Percentiles rank a stretch among this genome's conserved stretches.
Conservation (phyloP, 805 yeast genomes). For the Metschnikowia picachoensis region DNA sequence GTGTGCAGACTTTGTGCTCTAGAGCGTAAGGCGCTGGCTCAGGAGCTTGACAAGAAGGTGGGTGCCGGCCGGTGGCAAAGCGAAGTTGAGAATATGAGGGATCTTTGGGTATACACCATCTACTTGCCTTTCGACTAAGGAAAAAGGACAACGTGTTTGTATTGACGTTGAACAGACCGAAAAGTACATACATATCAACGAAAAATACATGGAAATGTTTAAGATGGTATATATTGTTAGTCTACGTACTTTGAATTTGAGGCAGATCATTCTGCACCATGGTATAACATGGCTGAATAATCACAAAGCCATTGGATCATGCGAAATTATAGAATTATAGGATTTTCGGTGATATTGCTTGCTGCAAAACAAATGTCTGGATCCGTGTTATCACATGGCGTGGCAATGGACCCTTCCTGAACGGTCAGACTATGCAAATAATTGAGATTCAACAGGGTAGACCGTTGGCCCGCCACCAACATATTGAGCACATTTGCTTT, state of each 20-base stretch:
- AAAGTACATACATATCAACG: too few species aligned
- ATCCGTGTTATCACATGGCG: constrained; percentile 22
- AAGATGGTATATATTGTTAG: too few species aligned
- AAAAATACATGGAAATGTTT: too few species aligned
- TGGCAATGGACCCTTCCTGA: constrained; percentile 26
- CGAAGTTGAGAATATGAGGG: constrained; percentile 23
- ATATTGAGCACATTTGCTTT: constrained; percentile 37
- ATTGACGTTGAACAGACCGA: too few species aligned
- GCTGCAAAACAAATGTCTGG: constrained; percentile 21
- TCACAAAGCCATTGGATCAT: not conserved
- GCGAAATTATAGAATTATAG: constrained; percentile 20
- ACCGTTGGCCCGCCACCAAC: constrained; percentile 31
- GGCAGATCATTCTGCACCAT: too few species aligned
- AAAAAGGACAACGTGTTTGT: too few species aligned
- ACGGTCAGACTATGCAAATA: constrained; percentile 32
- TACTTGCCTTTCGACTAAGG: too few species aligned
- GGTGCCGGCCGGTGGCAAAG: constrained; percentile 29
- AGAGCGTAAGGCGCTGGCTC: constrained; percentile 24
- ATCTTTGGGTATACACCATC: constrained; percentile 24
- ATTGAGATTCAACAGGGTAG: constrained; percentile 28
- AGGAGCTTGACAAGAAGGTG: constrained; percentile 17
- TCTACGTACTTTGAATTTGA: too few species aligned
- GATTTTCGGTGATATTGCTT: constrained; percentile 33
- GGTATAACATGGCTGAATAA: too few species aligned
- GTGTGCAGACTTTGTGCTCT: constrained; percentile 42